Conservation (phyloP, 2,329 filamentous ascomycete genomes). For the Aureobasidium sp. region DNA sequence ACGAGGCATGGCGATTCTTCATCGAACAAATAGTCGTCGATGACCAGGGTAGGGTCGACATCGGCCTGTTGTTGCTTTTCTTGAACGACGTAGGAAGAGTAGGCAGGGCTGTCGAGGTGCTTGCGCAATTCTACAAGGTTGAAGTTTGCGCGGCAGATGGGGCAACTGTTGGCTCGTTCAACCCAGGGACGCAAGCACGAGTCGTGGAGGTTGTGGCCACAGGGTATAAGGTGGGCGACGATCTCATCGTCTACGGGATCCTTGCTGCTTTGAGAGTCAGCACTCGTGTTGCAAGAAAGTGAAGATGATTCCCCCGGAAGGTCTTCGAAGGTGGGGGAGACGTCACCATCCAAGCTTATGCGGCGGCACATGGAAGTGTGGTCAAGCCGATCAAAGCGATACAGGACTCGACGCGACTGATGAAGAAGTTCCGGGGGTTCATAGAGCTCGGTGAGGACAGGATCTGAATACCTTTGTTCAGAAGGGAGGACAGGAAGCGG, state of each 20-base stretch:
- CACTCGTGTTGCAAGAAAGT: conserved; percentile 10
- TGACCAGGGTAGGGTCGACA: conserved; percentile 72
- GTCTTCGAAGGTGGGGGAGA: conserved; percentile 24
- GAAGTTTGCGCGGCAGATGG: conserved; percentile 89
- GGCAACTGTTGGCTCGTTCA: conserved; percentile 93
- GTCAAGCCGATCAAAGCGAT: conserved; percentile 36
- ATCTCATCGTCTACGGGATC: conserved; percentile 40
- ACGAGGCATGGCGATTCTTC: conserved; percentile 70
- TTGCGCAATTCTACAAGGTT: conserved; percentile 82
- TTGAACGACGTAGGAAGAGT: conserved; percentile 59
- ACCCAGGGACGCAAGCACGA: conserved; percentile 91
- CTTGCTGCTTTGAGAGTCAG: conserved; percentile 26
- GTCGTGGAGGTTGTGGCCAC: conserved; percentile 88
- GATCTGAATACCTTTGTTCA: conserved; percentile 15
- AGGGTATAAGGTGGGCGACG: conserved; percentile 62
- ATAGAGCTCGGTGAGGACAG: neutral
- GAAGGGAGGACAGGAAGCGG: conserved; percentile 2
- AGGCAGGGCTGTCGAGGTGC: conserved; percentile 57
- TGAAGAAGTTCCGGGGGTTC: conserved; percentile 16
- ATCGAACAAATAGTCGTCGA: conserved; percentile 56
- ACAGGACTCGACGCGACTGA: conserved; percentile 22
- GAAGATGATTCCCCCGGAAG: conserved; percentile 23
- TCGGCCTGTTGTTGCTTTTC: conserved; percentile 87
- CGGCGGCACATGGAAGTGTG: conserved; percentile 29
- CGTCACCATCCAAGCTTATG: conserved; percentile 36